Conservation (phyloP, 139 green algal genomes). For the Volvox reticuliferus region DNA sequence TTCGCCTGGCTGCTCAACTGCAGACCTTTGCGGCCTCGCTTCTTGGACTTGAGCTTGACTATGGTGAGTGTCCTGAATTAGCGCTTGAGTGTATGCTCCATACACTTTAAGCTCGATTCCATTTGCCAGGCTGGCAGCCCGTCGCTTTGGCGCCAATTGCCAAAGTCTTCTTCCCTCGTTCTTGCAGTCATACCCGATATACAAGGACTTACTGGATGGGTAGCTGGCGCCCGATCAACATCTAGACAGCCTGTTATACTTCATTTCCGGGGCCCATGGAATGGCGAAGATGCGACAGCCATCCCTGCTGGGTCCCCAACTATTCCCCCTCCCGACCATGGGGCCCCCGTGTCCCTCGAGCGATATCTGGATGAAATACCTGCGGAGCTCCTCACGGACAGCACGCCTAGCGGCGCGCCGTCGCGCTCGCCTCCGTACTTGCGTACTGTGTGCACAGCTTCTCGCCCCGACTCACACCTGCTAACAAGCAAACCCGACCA, state of each 20-base stretch:
- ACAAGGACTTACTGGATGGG: background rate
- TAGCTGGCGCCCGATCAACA: background rate
- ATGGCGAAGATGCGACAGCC: background rate
- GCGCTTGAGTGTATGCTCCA: no score
- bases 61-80: background rate
- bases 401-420: background rate
- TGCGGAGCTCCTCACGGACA: background rate
- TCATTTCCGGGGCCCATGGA: background rate
- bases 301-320: background rate
- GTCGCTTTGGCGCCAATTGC: background rate
- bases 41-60: conserved; percentile 33
- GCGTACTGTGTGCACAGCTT: no score
- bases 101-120: no score
- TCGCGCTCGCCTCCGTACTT: no score
- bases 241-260: background rate
- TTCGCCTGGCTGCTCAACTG: background rate
- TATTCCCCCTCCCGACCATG: background rate
- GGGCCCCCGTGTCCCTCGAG: background rate
- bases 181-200: conserved; percentile 32
- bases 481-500: background rate
- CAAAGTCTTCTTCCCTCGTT: background rate
- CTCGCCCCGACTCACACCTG: background rate
- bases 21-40: conserved; percentile 3
- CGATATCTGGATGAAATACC: conserved; percentile 17
- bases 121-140: no score